Conservation (phyloP, 2,329 filamentous ascomycete species). For the Colletotrichum sp. region DNA sequence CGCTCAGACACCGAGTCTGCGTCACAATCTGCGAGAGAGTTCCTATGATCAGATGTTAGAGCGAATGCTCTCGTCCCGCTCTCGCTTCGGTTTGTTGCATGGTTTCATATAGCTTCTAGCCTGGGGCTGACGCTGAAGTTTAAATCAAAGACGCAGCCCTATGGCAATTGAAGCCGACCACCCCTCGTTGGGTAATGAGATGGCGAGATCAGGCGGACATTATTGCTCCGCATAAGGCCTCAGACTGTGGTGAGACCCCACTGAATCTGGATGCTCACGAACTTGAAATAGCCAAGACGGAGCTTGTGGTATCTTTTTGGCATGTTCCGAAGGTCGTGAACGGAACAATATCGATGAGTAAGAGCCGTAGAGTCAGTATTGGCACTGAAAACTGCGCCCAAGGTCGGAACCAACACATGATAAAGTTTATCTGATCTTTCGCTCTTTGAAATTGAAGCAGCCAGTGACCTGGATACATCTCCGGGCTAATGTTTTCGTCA, state of each 20-base stretch:
- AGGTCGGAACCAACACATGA: neutral
- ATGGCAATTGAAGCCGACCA: neutral
- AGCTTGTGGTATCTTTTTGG: neutral
- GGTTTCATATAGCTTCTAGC: neutral
- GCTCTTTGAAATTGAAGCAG: neutral
- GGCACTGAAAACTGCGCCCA: neutral
- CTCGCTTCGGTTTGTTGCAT: neutral
- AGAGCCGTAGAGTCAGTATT: neutral
- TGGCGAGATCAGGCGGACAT: neutral
- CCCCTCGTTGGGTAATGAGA: neutral
- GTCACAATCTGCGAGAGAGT: neutral
- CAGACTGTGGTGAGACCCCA: neutral
- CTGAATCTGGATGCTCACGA: neutral
- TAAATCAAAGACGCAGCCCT: neutral
- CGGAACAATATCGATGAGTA: neutral
- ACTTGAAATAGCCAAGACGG: neutral
- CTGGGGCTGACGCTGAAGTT: neutral
- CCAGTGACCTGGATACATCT: neutral
- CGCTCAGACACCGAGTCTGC: neutral
- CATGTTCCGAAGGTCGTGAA: neutral
- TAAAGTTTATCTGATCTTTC: neutral
- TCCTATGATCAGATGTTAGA: neutral
- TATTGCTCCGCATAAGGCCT: neutral
- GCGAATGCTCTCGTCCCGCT: neutral
- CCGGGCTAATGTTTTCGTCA: neutral